Evolutionary conservation across 2,329 filamentous ascomycete genomes (phyloP), one percentile per base, ranked within the genome.

Genomic region (Chaetothyriales sp.): DNA sequence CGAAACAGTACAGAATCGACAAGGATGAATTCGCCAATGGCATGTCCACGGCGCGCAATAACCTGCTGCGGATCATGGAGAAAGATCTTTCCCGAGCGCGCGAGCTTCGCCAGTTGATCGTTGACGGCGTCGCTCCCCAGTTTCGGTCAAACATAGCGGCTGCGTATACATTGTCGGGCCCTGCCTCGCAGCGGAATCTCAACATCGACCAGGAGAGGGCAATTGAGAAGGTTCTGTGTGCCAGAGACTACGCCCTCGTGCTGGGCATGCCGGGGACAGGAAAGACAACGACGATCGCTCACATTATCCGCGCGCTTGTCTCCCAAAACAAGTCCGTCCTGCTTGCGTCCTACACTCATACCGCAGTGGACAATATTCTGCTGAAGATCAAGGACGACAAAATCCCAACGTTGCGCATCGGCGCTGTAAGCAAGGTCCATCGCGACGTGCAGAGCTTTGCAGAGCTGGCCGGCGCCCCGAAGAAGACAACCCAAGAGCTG

Each of bases 11-110:
- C 61, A 83, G 92, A 20, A 73, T 98, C 3, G 92, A 98, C 68
- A 95, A 95, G 64, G 92, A 98, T 61, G 92, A 98, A 63, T 98
- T 98, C 67, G 94, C 87, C 68, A 96, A 94, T 61, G 92, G 92
- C 51, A 94, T 98, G 86, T 88, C 92, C 2, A 84, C 84, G 26
- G 86, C 95, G 45, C 81, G 92, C 49, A 95, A 95, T 67, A 98
- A 96, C 59, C 76, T 98, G 1, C 79, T 96, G 28, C 86, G 89
- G 58, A 78, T 95, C 60, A 96, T 98, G 89, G 79, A 86, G 43
- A 80, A 88, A 57, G 79, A 80, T 44, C 73, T 83, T 1, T 82
- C 80, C 59, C 82, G 82, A 46, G 80, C 86, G 18, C 73, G 75
- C 46, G 75, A 88, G 60, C 79, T 93, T 36, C 81, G 89, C 51